phyloP scores from a whole-genome alignment of 1,284 basidiomycete species.

The Rhodofomes roseus region DNA sequence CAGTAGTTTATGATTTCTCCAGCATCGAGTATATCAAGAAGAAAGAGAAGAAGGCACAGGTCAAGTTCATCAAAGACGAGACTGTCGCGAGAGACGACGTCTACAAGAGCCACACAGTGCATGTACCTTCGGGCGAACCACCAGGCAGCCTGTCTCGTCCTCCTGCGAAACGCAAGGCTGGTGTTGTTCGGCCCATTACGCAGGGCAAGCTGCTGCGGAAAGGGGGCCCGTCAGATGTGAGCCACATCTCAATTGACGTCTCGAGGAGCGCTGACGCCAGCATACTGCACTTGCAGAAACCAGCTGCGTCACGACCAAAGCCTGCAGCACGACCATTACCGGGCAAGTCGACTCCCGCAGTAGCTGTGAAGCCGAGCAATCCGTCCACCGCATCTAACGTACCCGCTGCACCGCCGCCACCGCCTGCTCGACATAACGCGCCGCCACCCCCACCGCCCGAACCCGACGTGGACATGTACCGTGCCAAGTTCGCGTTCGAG shows the following conservation, averaged over 20 bases:
- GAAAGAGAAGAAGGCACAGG: slow-evolving; percentile 91
- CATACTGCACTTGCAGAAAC: slow-evolving; percentile 13
- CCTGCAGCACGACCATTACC: slow-evolving; percentile 57
- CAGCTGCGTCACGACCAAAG: slow-evolving; percentile 48
- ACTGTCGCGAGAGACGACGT: slow-evolving; percentile 76
- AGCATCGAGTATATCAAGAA: slow-evolving; percentile 93
- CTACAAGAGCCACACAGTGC: slow-evolving; percentile 94
- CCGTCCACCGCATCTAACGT: slow-evolving; percentile 27
- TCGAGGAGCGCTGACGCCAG: background rate
- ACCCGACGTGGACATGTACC: slow-evolving; percentile 75
- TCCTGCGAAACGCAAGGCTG: slow-evolving; percentile 84
- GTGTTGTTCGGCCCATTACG: slow-evolving; percentile 79
- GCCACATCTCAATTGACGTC: slow-evolving; percentile 17
- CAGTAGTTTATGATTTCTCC: slow-evolving; percentile 8
- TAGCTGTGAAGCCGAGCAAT: slow-evolving; percentile 23
- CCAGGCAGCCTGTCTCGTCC: slow-evolving; percentile 80
- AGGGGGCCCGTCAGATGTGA: slow-evolving; percentile 69
- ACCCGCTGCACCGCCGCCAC: slow-evolving; percentile 41
- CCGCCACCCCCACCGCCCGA: slow-evolving; percentile 52
- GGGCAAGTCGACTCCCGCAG: slow-evolving; percentile 38
- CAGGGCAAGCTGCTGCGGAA: slow-evolving; percentile 78
- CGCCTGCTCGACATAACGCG: slow-evolving; percentile 40
- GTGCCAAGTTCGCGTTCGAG: slow-evolving; percentile 85
- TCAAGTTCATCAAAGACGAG: slow-evolving; percentile 91
- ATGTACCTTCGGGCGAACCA: slow-evolving; percentile 87